phyloP scores from a whole-genome alignment of 106 monocot genomes.

The Allium cepa region DNA sequence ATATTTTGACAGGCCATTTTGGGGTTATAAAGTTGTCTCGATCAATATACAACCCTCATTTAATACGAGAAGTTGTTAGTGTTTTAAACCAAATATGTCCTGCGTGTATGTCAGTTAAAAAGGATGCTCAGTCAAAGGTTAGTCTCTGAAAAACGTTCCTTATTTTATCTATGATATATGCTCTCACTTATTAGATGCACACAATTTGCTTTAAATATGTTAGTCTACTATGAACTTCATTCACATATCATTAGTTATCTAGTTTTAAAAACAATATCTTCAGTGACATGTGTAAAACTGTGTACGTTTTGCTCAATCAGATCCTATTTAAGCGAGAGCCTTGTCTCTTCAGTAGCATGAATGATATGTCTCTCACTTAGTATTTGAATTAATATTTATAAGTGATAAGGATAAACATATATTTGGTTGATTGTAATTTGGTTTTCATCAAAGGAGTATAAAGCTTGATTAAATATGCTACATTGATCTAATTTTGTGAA shows the following conservation, averaged over 20 bases:
- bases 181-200: neutral
- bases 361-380: too few relatives aligned
- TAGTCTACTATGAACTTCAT: neutral
- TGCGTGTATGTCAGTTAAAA: constrained; percentile 49
- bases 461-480: too few relatives aligned
- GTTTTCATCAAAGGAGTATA: too few relatives aligned
- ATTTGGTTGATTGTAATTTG: too few relatives aligned
- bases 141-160: constrained; percentile 21
- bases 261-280: neutral
- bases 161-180: neutral
- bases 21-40: constrained; percentile 57
- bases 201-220: neutral
- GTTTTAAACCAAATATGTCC: constrained; percentile 85
- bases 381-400: too few relatives aligned
- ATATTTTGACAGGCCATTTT: constrained; percentile 51
- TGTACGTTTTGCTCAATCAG: neutral
- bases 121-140: constrained; percentile 16
- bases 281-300: neutral
- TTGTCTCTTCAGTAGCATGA: neutral
- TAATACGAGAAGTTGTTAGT: constrained; percentile 60
- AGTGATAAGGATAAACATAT: too few relatives aligned
- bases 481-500: too few relatives aligned
- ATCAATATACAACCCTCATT: constrained; percentile 61
- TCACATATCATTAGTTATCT: neutral
- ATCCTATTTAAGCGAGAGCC: neutral